Conservation (phyloP, 176 grass and related monocot genomes). For the Bromus sterilis region DNA sequence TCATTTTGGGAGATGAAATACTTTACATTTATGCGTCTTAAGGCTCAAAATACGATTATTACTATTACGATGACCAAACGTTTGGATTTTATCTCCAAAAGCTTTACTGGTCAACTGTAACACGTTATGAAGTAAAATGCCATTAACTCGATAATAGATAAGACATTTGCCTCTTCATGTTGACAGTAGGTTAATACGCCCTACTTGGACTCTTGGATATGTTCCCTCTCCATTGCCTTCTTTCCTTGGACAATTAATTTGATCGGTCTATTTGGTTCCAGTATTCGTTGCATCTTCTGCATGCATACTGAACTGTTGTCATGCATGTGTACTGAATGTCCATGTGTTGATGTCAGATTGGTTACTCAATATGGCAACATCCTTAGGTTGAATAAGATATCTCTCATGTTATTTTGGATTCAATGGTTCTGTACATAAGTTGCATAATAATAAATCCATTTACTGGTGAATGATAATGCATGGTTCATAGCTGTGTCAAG, state of each 20-base stretch:
- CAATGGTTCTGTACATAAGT: background rate
- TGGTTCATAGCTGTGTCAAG: background rate
- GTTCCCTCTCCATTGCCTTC: background rate
- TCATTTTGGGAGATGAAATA: constrained; percentile 5
- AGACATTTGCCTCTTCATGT: background rate
- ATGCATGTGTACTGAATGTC: constrained; percentile 3
- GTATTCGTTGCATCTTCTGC: background rate
- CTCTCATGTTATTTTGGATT: background rate
- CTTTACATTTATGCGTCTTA: background rate
- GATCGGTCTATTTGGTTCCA: background rate
- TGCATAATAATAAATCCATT: background rate
- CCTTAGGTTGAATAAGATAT: background rate
- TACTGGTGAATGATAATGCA: background rate
- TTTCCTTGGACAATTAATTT: background rate
- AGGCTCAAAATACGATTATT: background rate
- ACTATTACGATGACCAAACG: background rate
- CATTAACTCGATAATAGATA: background rate
- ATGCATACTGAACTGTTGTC: background rate
- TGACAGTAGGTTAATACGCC: background rate
- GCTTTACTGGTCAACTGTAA: background rate
- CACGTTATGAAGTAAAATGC: background rate
- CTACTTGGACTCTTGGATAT: background rate
- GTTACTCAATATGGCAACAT: constrained; percentile 1
- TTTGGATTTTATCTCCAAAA: background rate
- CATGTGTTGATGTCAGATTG: background rate